Base-by-base conservation (phyloP, 2,329 filamentous ascomycete species). In the Fusarium praegraminearum region DNA sequence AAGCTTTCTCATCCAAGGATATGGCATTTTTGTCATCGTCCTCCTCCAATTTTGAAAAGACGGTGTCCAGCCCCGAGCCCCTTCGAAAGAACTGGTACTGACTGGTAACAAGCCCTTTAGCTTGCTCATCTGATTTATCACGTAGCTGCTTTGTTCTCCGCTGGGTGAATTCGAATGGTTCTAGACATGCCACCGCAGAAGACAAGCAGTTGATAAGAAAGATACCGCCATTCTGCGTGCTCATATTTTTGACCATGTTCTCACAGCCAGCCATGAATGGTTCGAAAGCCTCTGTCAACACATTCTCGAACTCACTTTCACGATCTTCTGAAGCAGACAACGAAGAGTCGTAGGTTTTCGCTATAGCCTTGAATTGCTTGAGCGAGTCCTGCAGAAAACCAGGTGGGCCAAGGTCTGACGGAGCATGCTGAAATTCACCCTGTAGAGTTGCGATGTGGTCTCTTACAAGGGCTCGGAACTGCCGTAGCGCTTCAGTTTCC, bases 311-410 rank as follows among this genome's bases (percentile, higher is more conserved):
- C 38, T 89, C 90, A 40, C 87, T 85, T 66, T 91, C 90, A 52
- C 86, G 84, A 63, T 88, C 84, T 11, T 85, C 80, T 2, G 83
- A 80, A 4, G 86, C 81, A 3, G 90, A 87, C 26, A 96, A 83
- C 0, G 94, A 97, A 2, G 92, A 91, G 71, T 97, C 93, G 76
- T 94, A 95, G 22, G 92, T 96, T 76, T 91, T 92, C 84, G 97
- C 92, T 52, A 98, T 90, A 8, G 89, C 85, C 36, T 86, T 87
- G 11, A 99, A 83, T 71, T 92, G 91, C 69, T 93, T 90, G 3
- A 99, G 83, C 8, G 93, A 91, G 58, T 97, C 92, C 38, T 89
- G 83, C 0, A 98, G 81, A 79, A 98, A 98, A 18, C 91, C 87
- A 0, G 95, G 95, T 0, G 92, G 89, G 0, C 88, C 89, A 4